A percentile compares a stretch with the other conserved stretches of the same genome.
Conservation (phyloP, 306 rosid species). For the Prunus dulcis region DNA sequence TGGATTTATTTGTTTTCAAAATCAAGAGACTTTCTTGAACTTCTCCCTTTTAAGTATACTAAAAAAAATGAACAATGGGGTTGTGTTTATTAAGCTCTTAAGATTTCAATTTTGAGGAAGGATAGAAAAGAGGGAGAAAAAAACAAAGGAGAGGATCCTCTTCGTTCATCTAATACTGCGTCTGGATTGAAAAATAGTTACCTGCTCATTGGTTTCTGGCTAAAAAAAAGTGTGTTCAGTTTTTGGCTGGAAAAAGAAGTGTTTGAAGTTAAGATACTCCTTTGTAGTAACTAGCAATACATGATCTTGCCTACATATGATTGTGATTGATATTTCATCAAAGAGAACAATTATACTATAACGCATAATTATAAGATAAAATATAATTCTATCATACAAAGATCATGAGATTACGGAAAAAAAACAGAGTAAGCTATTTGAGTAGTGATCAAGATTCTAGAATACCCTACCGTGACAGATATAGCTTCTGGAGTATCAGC, state of each 20-base stretch:
- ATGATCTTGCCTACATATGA: background rate
- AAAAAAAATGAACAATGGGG: too few relatives aligned
- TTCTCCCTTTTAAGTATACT: too few relatives aligned
- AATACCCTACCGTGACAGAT: conserved; percentile 41
- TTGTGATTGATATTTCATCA: background rate
- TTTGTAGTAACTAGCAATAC: background rate
- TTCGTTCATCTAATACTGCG: too few relatives aligned
- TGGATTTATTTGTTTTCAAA: too few relatives aligned
- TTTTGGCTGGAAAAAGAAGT: background rate
- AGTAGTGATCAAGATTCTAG: conserved; percentile 7
- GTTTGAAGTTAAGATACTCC: background rate
- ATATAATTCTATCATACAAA: background rate
- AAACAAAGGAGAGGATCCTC: too few relatives aligned
- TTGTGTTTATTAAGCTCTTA: too few relatives aligned
- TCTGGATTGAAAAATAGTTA: too few relatives aligned
- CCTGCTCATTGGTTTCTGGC: background rate
- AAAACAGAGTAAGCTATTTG: background rate
- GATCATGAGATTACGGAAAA: background rate
- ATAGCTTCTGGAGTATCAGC: conserved; percentile 31
- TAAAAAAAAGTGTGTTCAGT: too few relatives aligned
- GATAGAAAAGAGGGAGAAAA: too few relatives aligned
- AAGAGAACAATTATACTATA: too few relatives aligned
- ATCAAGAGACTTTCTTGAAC: too few relatives aligned
- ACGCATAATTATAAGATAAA: background rate
- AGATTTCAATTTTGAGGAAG: too few relatives aligned